A percentile compares a stretch with the other conserved stretches of the same genome.
These are phyloP conservation scores for Wickerhamomyces ciferrii DNA, from an alignment of 805 yeast species.

Conservation along the genomic window DNA sequence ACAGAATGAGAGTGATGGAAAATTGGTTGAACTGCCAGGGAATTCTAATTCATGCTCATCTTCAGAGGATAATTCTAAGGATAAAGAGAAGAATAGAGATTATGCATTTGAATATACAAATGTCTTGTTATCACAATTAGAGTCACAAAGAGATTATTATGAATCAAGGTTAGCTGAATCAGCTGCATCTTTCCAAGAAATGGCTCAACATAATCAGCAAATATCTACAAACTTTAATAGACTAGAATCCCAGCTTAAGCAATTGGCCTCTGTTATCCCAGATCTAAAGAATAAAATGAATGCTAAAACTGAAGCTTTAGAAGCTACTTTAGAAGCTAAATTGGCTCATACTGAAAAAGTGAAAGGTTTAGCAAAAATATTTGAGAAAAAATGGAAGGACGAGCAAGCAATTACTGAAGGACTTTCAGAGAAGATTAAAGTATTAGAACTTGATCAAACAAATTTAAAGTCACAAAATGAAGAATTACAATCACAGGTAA, in stretches of 20 bases:
- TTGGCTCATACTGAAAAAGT: slow-evolving; percentile 13
- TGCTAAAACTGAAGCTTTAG: neutral
- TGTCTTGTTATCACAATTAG: slow-evolving; percentile 71
- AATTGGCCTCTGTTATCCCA: slow-evolving; percentile 4
- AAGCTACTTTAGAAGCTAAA: slow-evolving; percentile 1
- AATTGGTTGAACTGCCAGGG: slow-evolving; percentile 63
- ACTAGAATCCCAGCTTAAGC: slow-evolving; percentile 14
- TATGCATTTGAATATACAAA: slow-evolving; percentile 78
- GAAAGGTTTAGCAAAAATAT: slow-evolving; percentile 19
- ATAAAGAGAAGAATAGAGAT: slow-evolving; percentile 43
- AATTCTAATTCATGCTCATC: slow-evolving; percentile 5
- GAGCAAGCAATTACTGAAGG: slow-evolving; percentile 41
- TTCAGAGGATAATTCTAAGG: slow-evolving; percentile 4
- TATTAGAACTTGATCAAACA: slow-evolving; percentile 25
- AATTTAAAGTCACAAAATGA: slow-evolving; percentile 32
- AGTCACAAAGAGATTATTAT: slow-evolving; percentile 80
- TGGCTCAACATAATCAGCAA: neutral
- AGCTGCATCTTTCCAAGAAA: slow-evolving; percentile 11
- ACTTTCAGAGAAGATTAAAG: slow-evolving; percentile 34
- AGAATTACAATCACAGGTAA: slow-evolving; percentile 58
- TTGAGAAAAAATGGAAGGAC: slow-evolving; percentile 35
- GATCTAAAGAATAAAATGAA: neutral
- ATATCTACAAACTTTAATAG: slow-evolving; percentile 21
- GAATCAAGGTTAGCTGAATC: slow-evolving; percentile 44
- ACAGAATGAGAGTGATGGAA: slow-evolving; percentile 85